Evolutionary conservation across 495 filamentous ascomycete genomes (phyloP).

Genomic region (Tuber borchii): DNA sequence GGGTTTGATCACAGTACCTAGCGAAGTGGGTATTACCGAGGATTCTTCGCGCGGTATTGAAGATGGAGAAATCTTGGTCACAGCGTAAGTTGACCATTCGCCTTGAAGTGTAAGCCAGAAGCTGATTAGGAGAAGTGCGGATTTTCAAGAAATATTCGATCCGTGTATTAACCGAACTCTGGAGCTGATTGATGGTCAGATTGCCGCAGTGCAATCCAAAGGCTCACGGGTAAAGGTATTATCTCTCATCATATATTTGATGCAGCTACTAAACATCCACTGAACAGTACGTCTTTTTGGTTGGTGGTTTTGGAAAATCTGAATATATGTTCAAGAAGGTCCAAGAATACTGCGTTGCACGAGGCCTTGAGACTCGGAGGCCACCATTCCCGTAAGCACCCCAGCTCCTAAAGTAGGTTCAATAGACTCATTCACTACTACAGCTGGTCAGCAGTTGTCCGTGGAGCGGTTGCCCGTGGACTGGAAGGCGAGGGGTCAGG

Average conservation of each 20-base stretch:
- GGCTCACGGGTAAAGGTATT: not conserved
- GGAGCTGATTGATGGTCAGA: not conserved
- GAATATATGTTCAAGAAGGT: constrained; percentile 26
- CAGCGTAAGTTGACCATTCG: not conserved
- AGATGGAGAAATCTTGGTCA: not conserved
- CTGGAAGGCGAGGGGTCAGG: constrained; percentile 19
- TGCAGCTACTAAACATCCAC: not conserved
- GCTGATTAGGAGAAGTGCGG: not conserved
- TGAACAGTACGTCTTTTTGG: constrained; percentile 15
- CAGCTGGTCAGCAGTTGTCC: constrained; percentile 36
- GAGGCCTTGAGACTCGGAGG: not conserved
- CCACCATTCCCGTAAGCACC: not conserved
- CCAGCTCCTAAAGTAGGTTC: not conserved
- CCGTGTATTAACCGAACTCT: not conserved
- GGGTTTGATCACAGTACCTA: not conserved
- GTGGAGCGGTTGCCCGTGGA: constrained; percentile 34
- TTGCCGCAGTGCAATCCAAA: not conserved
- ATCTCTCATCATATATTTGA: not conserved
- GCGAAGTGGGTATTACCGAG: not conserved
- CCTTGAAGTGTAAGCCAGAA: not conserved
- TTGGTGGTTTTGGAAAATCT: constrained; percentile 47
- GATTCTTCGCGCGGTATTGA: not conserved
- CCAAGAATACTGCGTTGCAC: constrained; percentile 1
- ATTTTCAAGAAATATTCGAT: not conserved
- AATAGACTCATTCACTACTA: not conserved